Percentiles rank a stretch among this genome's conserved stretches.
phyloP scores from a whole-genome alignment of 768 basidiomycete species.

The Mycena epipterygia region DNA sequence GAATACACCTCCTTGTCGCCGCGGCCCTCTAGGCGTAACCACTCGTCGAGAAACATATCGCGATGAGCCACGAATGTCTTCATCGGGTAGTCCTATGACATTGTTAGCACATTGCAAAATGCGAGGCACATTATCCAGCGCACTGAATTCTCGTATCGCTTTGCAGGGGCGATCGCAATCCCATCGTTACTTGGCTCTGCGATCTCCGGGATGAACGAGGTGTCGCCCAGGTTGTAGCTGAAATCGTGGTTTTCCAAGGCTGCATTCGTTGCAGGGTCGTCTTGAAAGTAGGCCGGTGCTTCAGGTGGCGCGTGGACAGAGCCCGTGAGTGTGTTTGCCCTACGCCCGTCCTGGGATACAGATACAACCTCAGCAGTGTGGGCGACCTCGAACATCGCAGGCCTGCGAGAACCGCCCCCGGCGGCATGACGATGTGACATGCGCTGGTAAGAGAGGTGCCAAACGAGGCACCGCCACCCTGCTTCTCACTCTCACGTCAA shows the following conservation, averaged over 20 bases:
- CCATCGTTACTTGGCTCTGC: too few species aligned
- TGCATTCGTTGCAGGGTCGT: background rate
- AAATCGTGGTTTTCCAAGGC: background rate
- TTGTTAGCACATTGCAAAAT: background rate
- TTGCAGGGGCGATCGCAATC: background rate
- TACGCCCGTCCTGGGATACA: too few species aligned
- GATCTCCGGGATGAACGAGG: background rate
- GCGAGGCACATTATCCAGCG: background rate
- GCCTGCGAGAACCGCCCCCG: too few species aligned
- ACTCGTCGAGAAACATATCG: constrained; percentile 2
- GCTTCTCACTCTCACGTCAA: too few species aligned
- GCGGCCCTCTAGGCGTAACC: background rate
- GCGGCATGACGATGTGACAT: too few species aligned
- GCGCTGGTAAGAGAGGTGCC: too few species aligned
- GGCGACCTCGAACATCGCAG: too few species aligned
- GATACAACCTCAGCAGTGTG: too few species aligned
- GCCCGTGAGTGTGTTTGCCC: too few species aligned
- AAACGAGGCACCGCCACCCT: too few species aligned
- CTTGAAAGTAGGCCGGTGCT: background rate
- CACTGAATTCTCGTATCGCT: background rate
- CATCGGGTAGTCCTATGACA: background rate
- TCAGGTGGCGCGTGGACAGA: too few species aligned
- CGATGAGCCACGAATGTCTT: background rate
- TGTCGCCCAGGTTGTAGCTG: background rate
- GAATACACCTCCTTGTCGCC: background rate